Evolutionary conservation across 768 basidiomycete genomes (phyloP).

Genomic region (Lepiota subincarnata): DNA sequence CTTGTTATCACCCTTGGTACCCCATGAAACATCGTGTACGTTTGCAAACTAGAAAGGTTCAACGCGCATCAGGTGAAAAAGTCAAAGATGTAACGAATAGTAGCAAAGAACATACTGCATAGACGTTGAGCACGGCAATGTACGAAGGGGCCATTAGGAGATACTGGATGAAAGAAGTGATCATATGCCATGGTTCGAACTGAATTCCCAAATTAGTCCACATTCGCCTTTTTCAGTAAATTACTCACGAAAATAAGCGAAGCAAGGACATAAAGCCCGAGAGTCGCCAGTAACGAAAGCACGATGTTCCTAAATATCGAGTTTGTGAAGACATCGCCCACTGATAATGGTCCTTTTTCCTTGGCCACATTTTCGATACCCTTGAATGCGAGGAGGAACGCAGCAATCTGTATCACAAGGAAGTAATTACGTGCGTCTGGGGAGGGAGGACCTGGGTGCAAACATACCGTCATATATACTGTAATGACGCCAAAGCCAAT

Average conservation of each 20-base stretch:
- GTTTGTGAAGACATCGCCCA: conserved; percentile 70
- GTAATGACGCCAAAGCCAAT: conserved; percentile 89
- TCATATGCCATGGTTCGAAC: conserved; percentile 98
- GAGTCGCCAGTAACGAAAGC: conserved; percentile 79
- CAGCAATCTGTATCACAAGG: conserved; percentile 48
- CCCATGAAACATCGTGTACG: conserved; percentile 92
- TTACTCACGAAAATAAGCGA: conserved; percentile 78
- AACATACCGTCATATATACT: conserved; percentile 88
- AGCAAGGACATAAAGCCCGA: conserved; percentile 83
- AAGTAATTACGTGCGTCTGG: conserved; percentile 8
- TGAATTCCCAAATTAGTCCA: conserved; percentile 24
- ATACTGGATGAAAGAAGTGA: conserved; percentile 95
- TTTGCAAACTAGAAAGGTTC: conserved; percentile 73
- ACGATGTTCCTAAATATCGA: conserved; percentile 83
- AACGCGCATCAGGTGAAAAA: conserved; percentile 1
- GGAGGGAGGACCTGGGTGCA: not conserved
- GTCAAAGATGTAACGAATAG: not conserved
- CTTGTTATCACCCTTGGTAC: conserved; percentile 93
- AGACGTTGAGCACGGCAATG: conserved; percentile 90
- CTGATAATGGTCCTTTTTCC: conserved; percentile 41
- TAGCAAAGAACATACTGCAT: conserved; percentile 50
- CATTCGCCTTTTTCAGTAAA: conserved; percentile 10
- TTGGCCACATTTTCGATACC: conserved; percentile 61
- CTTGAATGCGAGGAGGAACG: conserved; percentile 81
- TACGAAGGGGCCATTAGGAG: conserved; percentile 90